Percentiles rank a stretch among this genome's conserved stretches.
Conservation (phyloP, 2,329 filamentous ascomycete genomes). For the Berkeleyomyces rouxiae region DNA sequence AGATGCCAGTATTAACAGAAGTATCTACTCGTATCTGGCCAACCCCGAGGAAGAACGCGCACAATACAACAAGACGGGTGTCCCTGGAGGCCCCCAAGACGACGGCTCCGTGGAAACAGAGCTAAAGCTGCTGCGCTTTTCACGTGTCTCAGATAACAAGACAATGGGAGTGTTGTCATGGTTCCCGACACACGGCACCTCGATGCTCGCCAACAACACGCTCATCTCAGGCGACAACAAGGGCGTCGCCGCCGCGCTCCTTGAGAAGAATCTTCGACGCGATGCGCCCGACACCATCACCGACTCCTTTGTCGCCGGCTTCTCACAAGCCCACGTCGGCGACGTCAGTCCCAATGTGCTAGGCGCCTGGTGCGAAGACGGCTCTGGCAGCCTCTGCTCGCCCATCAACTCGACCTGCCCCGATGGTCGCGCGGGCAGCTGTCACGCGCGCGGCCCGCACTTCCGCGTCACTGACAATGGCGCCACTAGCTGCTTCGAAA, state of each 20-base stretch:
- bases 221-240: constrained; percentile 85
- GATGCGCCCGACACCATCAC: constrained; percentile 33
- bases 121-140: constrained; percentile 62
- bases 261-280: constrained; percentile 51
- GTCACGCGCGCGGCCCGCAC: constrained; percentile 56
- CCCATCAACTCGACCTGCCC: constrained; percentile 72
- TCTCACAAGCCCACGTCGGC: constrained; percentile 80
- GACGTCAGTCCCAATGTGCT: constrained; percentile 81
- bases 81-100: constrained; percentile 13
- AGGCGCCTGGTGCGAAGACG: constrained; percentile 81
- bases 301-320: constrained; percentile 68
- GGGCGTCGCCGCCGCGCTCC: constrained; percentile 67
- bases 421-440: constrained; percentile 50
- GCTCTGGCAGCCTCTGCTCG: constrained; percentile 52
- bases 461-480: constrained; percentile 54
- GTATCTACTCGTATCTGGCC: constrained; percentile 66
- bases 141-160: constrained; percentile 51
- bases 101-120: constrained; percentile 49
- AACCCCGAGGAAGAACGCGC: constrained; percentile 60
- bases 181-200: constrained; percentile 84
- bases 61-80: constrained; percentile 32
- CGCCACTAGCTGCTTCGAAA: constrained; percentile 57
- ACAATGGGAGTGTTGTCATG: constrained; percentile 71
- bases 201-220: constrained; percentile 79
- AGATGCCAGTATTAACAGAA: constrained; percentile 68